Evolutionary conservation across 1,139 yeast species (phyloP).

Genomic region (Taiozyma sp.): DNA sequence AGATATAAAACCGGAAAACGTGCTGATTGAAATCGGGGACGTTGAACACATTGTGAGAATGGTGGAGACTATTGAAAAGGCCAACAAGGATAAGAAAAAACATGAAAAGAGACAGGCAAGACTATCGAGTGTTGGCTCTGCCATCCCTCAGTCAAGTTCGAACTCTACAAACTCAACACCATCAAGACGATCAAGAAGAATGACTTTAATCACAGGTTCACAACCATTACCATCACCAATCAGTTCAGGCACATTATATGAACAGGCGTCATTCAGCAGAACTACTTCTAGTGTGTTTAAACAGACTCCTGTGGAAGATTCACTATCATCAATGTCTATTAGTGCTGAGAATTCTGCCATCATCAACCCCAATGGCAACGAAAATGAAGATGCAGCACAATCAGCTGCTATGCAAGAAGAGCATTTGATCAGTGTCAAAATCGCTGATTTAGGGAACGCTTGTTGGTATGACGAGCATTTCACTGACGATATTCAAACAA

Average conservation of each 20-base stretch:
- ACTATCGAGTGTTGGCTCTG: slow-evolving; percentile 12
- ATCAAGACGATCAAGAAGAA: slow-evolving; percentile 52
- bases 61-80: slow-evolving; percentile 51
- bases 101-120: slow-evolving; percentile 30
- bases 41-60: slow-evolving; percentile 61
- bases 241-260: slow-evolving; percentile 37
- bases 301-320: slow-evolving; percentile 14
- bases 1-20: slow-evolving; percentile 76
- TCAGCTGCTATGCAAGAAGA: slow-evolving; percentile 7
- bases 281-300: neutral
- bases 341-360: slow-evolving; percentile 16
- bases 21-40: slow-evolving; percentile 68
- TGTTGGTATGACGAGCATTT: slow-evolving; percentile 64
- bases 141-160: slow-evolving; percentile 9
- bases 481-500: slow-evolving; percentile 69
- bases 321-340: slow-evolving; percentile 26
- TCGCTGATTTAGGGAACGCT: slow-evolving; percentile 76
- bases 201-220: slow-evolving; percentile 78
- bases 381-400: neutral
- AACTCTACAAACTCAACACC: slow-evolving; percentile 18
- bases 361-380: neutral
- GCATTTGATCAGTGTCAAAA: slow-evolving; percentile 44
- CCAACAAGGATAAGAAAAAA: slow-evolving; percentile 38
- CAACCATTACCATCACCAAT: slow-evolving; percentile 84
- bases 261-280: slow-evolving; percentile 11